Base-by-base conservation (phyloP, 192 early-diverging fungal genomes). In the Powellomyces hirtus region DNA sequence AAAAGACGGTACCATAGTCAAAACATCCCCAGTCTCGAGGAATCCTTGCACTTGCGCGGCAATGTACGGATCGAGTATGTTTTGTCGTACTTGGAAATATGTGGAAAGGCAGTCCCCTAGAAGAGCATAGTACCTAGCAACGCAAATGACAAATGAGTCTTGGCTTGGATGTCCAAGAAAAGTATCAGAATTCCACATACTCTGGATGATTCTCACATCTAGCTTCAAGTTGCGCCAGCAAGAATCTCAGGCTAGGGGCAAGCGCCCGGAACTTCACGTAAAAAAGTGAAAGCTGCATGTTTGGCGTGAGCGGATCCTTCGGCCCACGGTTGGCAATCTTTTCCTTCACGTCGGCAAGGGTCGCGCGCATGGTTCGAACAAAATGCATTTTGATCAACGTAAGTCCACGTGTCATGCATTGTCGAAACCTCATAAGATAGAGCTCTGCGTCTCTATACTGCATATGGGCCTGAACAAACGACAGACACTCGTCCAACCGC, bases 341-440 rank as follows among this genome's bases (percentile, higher is more conserved):
- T 71, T 89, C 90, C 34, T 78, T 69, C 11, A 89, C 78, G 31
- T 93, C 89, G 22, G 72, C 71, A 1, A 78, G 80, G 27, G 94
- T 70, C 16, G 73, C 75, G 27, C 91, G 84, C 71, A 95, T 76
- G 2, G 79, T 81, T 34, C 84, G 84, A 29, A 94, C 87, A 64
- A 89, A 86, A 59, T 93, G 82, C 84, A 94, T 89, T 69, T 98
- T 98, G 72, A 99, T 94, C 36, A 97, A 76, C 22, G 95, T 89
- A 75, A 99, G 87, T 5, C 90, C 92, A 29, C 91, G 87, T n/a
- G 94, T 94, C 79, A 96, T 90, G 74, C 95, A 96, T 68, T 98
- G 94, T 20, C 91, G 80, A 72, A 94, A 97, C 22, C 94, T 83
- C 91, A 96, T 92, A 34, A 90, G 80, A 70, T 96, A 98, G 42